phyloP scores from a whole-genome alignment of 2,329 filamentous ascomycete genomes.

The Teratosphaeriaceae sp. region DNA sequence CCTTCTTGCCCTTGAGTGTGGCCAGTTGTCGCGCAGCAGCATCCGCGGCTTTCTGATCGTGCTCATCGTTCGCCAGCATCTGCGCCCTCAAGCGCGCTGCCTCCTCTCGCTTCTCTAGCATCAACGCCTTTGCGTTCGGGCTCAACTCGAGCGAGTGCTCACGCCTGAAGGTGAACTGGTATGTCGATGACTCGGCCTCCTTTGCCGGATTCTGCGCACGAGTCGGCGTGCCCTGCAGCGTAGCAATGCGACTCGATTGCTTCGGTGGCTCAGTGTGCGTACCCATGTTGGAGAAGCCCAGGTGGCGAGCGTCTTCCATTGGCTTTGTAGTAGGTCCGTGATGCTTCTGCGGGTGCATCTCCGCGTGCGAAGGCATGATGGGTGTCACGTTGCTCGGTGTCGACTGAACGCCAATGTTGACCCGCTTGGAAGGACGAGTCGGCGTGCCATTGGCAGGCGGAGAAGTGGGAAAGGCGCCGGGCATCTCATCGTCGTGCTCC shows the following conservation, averaged over 20 bases:
- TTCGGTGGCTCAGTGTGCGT: constrained; percentile 45
- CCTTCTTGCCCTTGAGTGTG: constrained; percentile 67
- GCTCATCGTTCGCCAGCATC: constrained; percentile 56
- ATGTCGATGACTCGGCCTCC: constrained; percentile 49
- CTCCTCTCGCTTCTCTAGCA: constrained; percentile 64
- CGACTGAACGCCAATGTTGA: constrained; percentile 14
- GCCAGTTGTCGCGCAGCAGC: constrained; percentile 63
- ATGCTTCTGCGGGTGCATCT: constrained; percentile 87
- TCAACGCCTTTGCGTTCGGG: constrained; percentile 52
- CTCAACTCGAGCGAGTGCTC: constrained; percentile 53
- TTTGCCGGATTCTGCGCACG: constrained; percentile 22
- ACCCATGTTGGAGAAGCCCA: constrained; percentile 75
- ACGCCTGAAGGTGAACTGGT: constrained; percentile 58
- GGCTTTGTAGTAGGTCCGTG: constrained; percentile 68
- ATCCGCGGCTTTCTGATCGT: constrained; percentile 32
- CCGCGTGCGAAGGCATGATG: constrained; percentile 63
- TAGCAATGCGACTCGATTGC: constrained; percentile 32
- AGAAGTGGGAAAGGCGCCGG: constrained; percentile 28
- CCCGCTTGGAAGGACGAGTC: constrained; percentile 16
- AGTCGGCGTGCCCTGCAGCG: constrained; percentile 56
- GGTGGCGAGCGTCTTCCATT: constrained; percentile 69
- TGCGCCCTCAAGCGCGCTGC: constrained; percentile 64
- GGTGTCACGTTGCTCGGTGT: constrained; percentile 60
- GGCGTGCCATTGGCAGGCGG: constrained; percentile 14
- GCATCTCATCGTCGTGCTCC: constrained; percentile 39